Evolutionary conservation across 106 monocot genomes (phyloP).

Genomic region (Phalaenopsis equestris): DNA sequence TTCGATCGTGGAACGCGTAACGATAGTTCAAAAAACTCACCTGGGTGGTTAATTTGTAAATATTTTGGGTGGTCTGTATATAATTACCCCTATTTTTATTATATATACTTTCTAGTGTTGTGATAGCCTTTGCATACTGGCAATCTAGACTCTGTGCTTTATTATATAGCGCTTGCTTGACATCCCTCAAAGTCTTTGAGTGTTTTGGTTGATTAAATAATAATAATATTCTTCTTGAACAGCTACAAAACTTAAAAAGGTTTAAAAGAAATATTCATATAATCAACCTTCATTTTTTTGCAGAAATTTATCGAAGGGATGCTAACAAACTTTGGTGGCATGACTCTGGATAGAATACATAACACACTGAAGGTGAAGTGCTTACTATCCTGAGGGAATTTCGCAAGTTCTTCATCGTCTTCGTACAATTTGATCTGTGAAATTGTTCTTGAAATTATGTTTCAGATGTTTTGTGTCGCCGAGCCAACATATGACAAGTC

Average conservation of each 20-base stretch:
- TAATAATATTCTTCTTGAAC: not conserved
- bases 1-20: too few relatives aligned
- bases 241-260: not conserved
- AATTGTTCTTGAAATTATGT: not conserved
- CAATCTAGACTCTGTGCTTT: too few relatives aligned
- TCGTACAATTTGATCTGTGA: not conserved
- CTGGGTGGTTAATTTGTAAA: too few relatives aligned
- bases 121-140: too few relatives aligned
- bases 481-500: constrained; percentile 96
- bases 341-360: constrained; percentile 89
- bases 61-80: too few relatives aligned
- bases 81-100: too few relatives aligned
- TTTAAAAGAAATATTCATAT: not conserved
- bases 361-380: constrained; percentile 80
- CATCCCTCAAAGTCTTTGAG: too few relatives aligned
- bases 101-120: too few relatives aligned
- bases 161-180: too few relatives aligned
- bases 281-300: constrained; percentile 8
- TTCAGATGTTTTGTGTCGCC: constrained; percentile 93
- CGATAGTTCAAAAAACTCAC: too few relatives aligned
- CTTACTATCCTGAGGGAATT: not conserved
- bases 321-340: constrained; percentile 91
- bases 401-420: not conserved
- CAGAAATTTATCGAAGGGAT: constrained; percentile 98
- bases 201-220: not conserved